A percentile compares a stretch with the other conserved stretches of the same genome.
Evolutionary conservation across 345 rosid genomes (phyloP).

Genomic region (Linum lewisii): DNA sequence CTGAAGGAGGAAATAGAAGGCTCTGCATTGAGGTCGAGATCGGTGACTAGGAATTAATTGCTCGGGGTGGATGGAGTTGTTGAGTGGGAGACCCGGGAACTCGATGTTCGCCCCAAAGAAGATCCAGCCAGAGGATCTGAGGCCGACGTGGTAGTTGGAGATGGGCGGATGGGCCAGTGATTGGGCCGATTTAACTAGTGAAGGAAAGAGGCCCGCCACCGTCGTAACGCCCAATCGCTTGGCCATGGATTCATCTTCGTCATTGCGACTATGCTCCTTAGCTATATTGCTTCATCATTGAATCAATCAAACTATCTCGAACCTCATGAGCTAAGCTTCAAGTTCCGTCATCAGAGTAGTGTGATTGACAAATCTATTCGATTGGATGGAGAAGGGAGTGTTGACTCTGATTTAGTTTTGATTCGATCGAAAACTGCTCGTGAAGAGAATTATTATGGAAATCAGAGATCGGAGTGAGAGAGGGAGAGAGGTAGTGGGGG

Average conservation of each 20-base stretch:
- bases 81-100: slow-evolving; percentile 87
- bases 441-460: background rate
- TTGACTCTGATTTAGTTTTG: too few relatives aligned
- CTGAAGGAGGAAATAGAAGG: slow-evolving; percentile 40
- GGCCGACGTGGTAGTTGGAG: too few relatives aligned
- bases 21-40: slow-evolving; percentile 63
- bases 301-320: too few relatives aligned
- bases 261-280: slow-evolving; percentile 48
- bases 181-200: slow-evolving; percentile 53
- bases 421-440: too few relatives aligned
- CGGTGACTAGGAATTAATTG: slow-evolving; percentile 90
- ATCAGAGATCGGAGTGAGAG: background rate
- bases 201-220: slow-evolving; percentile 51
- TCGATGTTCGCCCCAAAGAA: slow-evolving; percentile 80
- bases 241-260: slow-evolving; percentile 61
- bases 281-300: background rate
- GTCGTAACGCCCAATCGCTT: slow-evolving; percentile 31
- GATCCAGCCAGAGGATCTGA: slow-evolving; percentile 88
- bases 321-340: too few relatives aligned
- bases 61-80: slow-evolving; percentile 90
- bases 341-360: too few relatives aligned
- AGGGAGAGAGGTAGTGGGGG: background rate
- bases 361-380: too few relatives aligned
- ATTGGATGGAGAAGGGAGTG: too few relatives aligned
- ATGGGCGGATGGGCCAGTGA: slow-evolving; percentile 67